Evolutionary conservation across 2,329 filamentous ascomycete genomes (phyloP).

Genomic region (Colletotrichum neosansevieriae): DNA sequence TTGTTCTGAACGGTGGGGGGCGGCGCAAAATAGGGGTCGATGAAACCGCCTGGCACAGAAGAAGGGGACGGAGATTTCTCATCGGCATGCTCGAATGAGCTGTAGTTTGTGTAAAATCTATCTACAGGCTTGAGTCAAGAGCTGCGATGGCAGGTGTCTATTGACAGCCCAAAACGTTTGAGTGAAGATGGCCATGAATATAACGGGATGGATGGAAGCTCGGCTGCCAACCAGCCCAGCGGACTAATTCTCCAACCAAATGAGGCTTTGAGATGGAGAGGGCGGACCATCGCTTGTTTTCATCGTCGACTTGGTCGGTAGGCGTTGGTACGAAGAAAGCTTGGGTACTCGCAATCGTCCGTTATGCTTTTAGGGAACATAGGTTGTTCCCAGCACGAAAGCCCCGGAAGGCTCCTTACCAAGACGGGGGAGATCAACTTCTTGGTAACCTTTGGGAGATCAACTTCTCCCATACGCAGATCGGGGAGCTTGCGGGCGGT

Average conservation of each 20-base stretch:
- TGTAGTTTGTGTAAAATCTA: constrained; percentile 11
- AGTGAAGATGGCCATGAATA: background rate
- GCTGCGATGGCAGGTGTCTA: constrained; percentile 35
- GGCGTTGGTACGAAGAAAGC: background rate
- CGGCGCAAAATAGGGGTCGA: constrained; percentile 25
- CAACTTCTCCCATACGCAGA: constrained; percentile 24
- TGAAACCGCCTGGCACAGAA: constrained; percentile 31
- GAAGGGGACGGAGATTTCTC: constrained; percentile 29
- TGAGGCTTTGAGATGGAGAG: constrained; percentile 20
- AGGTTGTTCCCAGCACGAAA: constrained; percentile 6
- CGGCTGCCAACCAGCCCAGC: constrained; percentile 2
- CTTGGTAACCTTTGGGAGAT: no score
- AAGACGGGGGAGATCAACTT: no score
- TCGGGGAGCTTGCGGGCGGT: constrained; percentile 12
- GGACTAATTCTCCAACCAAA: background rate
- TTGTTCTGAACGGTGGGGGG: constrained; percentile 15
- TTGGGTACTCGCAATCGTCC: background rate
- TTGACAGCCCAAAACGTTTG: constrained; percentile 8
- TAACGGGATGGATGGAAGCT: constrained; percentile 23
- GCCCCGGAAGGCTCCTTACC: constrained; percentile 4
- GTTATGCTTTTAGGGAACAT: constrained; percentile 3
- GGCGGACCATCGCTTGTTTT: constrained; percentile 10
- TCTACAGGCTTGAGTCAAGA: constrained; percentile 30
- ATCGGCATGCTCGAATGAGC: constrained; percentile 21
- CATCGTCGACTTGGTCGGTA: constrained; percentile 2